These are phyloP conservation scores for Orbilia blumenaviensis DNA, from an alignment of 2,329 filamentous ascomycete genomes.

Conservation along the genomic window DNA sequence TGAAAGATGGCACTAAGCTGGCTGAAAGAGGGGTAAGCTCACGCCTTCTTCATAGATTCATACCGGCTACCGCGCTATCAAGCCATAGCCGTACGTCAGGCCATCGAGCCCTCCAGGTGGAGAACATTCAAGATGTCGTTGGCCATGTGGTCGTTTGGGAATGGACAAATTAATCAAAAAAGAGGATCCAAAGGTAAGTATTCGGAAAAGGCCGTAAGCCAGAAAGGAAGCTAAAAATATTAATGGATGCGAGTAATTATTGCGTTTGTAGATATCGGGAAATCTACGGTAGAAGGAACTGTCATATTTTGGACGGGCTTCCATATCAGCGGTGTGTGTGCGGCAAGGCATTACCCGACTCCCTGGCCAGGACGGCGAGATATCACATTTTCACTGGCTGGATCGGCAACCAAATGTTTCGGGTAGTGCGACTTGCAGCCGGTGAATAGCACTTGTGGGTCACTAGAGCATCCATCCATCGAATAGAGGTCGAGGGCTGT, in stretches of 20 bases:
- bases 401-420: conserved; percentile 8
- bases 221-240: background rate
- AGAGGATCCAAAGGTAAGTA: background rate
- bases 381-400: conserved; percentile 13
- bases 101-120: conserved; percentile 6
- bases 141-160: conserved; percentile 13
- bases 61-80: conserved; percentile 14
- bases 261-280: background rate
- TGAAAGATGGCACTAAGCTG: background rate
- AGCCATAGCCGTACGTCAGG: background rate
- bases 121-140: background rate
- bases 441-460: background rate
- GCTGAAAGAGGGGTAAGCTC: conserved; percentile 16
- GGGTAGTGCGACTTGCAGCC: conserved; percentile 2
- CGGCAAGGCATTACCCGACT: conserved; percentile 9
- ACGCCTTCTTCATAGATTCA: background rate
- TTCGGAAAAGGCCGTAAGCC: background rate
- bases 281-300: background rate
- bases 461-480: background rate
- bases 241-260: background rate
- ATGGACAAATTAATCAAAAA: too few species aligned
- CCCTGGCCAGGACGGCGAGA: background rate
- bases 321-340: background rate
- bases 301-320: background rate
- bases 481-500: background rate